Evolutionary conservation across 352 stramenopile species (phyloP).

Genomic region (Globisporangium barbulae): DNA sequence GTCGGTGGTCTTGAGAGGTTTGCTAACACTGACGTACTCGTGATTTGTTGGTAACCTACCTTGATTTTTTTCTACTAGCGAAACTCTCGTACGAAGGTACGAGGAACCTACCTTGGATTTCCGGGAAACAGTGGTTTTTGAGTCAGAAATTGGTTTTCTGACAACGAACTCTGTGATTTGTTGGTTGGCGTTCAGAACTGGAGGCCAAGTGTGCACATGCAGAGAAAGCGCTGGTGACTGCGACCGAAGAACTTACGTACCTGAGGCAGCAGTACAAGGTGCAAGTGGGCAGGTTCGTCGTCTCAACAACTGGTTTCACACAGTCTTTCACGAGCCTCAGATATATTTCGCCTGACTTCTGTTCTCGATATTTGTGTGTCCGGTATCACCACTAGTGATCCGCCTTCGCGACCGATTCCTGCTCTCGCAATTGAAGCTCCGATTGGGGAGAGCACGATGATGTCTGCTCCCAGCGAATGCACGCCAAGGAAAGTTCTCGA

Average conservation of each 20-base stretch:
- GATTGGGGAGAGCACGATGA: conserved; percentile 8
- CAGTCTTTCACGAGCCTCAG: background rate
- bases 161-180: background rate
- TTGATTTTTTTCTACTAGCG: conserved; percentile 15
- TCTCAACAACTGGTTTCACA: background rate
- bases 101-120: background rate
- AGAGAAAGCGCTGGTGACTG: conserved; percentile 36
- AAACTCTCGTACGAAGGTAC: conserved; percentile 40
- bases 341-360: too few relatives aligned
- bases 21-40: conserved; percentile 3
- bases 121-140: background rate
- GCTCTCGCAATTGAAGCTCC: background rate
- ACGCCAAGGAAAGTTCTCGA: conserved; percentile 54
- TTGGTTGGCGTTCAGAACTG: conserved; percentile 31
- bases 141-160: background rate
- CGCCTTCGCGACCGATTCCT: conserved; percentile 21
- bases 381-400: conserved; percentile 47
- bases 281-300: conserved; percentile 45
- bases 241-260: conserved; percentile 44
- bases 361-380: background rate
- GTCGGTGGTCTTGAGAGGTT: background rate
- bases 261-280: conserved; percentile 48
- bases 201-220: conserved; percentile 47
- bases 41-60: background rate
- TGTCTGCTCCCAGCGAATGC: conserved; percentile 23